A percentile compares a stretch with the other conserved stretches of the same genome.
Conservation (phyloP, 208 protist species). For the Phytomonas serpens region DNA sequence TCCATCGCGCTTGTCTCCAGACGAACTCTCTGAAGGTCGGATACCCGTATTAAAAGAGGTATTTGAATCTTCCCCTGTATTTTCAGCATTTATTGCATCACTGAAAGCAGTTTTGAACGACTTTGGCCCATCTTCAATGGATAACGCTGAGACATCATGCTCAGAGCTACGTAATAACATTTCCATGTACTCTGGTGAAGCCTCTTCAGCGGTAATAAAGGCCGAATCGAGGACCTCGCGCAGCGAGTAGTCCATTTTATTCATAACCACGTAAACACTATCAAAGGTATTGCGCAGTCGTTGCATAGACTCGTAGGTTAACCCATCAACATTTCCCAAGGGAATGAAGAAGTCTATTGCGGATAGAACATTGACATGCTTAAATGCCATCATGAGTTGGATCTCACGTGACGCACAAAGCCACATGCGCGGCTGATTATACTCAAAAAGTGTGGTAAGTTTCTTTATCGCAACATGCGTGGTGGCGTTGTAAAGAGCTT, state of each 20-base stretch:
- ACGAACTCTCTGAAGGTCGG: neutral
- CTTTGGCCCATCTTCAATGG: neutral
- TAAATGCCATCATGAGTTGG: conserved; percentile 76
- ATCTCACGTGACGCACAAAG: conserved; percentile 77
- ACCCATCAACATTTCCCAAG: conserved; percentile 52
- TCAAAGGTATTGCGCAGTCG: conserved; percentile 52
- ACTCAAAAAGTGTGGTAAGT: conserved; percentile 58
- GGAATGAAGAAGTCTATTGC: conserved; percentile 80
- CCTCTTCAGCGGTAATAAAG: conserved; percentile 19
- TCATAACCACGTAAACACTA: conserved; percentile 84
- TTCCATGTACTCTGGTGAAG: conserved; percentile 15
- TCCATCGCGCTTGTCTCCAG: neutral
- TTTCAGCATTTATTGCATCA: conserved; percentile 1
- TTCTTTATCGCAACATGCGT: conserved; percentile 81
- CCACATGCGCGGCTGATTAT: conserved; percentile 78
- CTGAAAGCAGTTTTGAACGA: neutral
- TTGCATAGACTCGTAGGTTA: conserved; percentile 62
- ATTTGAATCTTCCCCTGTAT: neutral
- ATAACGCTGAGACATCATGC: neutral
- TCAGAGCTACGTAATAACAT: neutral
- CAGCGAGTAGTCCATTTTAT: conserved; percentile 83
- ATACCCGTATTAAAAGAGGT: neutral
- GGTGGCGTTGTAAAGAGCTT: conserved; percentile 44
- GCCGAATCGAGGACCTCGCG: conserved; percentile 78
- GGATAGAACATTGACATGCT: conserved; percentile 78